Evolutionary conservation across 2,329 filamentous ascomycete genomes (phyloP).

Genomic region (Botrytis medusae): DNA sequence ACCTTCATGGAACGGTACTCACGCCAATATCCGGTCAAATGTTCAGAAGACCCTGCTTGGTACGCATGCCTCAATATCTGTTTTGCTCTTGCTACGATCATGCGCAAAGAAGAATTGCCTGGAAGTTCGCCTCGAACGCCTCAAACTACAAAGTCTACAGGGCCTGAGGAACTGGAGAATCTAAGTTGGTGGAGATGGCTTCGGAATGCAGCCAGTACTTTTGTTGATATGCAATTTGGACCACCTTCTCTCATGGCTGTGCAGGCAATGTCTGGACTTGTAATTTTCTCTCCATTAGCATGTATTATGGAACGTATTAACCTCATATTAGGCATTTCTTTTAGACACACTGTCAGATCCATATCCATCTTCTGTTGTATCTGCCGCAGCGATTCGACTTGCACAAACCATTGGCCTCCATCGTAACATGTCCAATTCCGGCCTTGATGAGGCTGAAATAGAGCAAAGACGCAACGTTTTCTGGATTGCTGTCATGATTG

Average conservation of each 20-base stretch:
- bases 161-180: not conserved
- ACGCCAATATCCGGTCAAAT: constrained; percentile 30
- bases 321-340: constrained; percentile 20
- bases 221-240: constrained; percentile 30
- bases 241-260: constrained; percentile 31
- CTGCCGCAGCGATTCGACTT: constrained; percentile 26
- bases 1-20: constrained; percentile 28
- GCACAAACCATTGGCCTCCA: constrained; percentile 33
- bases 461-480: constrained; percentile 34
- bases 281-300: constrained; percentile 11
- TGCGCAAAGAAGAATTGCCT: constrained; percentile 25
- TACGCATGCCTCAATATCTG: constrained; percentile 35
- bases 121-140: constrained; percentile 10
- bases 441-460: constrained; percentile 25
- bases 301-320: not conserved
- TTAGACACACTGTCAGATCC: constrained; percentile 27
- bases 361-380: constrained; percentile 29
- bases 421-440: constrained; percentile 26
- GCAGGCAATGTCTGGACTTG: constrained; percentile 29
- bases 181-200: constrained; percentile 11
- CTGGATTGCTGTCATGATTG: constrained; percentile 32
- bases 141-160: not conserved
- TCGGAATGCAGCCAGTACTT: constrained; percentile 30
- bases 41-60: constrained; percentile 29
- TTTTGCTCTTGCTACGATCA: constrained; percentile 23